Conservation (phyloP, 2,329 filamentous ascomycete species). For the Stachybotrys echinatus region DNA sequence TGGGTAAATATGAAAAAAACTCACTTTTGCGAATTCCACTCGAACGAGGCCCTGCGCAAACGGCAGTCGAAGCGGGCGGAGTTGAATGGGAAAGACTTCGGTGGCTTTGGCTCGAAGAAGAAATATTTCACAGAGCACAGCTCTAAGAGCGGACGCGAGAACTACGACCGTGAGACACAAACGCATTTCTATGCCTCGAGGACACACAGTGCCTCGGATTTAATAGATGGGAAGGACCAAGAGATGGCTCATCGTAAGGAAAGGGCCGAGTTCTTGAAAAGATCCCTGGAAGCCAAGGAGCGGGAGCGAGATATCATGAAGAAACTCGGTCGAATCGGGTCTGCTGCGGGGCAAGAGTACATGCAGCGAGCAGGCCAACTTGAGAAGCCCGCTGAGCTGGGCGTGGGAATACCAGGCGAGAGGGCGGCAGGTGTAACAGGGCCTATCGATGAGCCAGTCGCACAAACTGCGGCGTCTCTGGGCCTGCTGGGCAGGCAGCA, state of each 20-base stretch:
- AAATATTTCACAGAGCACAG: neutral
- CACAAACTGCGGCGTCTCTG: conserved; percentile 35
- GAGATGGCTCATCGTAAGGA: conserved; percentile 54
- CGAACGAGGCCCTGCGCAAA: conserved; percentile 74
- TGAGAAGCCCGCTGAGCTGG: neutral
- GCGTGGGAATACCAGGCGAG: neutral
- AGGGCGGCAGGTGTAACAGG: conserved; percentile 9
- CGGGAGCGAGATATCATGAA: conserved; percentile 68
- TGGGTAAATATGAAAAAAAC: conserved; percentile 91
- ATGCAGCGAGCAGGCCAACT: conserved; percentile 41
- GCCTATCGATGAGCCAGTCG: conserved; percentile 19
- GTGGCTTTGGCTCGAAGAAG: conserved; percentile 9
- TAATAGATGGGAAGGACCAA: conserved; percentile 61
- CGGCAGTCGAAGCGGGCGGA: conserved; percentile 64
- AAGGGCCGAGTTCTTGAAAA: conserved; percentile 60
- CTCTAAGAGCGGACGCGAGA: conserved; percentile 12
- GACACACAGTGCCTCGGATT: conserved; percentile 48
- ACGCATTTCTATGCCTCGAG: conserved; percentile 49
- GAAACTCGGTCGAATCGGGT: conserved; percentile 59
- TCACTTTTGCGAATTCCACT: conserved; percentile 88
- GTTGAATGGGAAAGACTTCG: conserved; percentile 63
- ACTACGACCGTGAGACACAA: conserved; percentile 55
- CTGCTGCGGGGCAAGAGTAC: conserved; percentile 65
- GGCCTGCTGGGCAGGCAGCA: conserved; percentile 28
- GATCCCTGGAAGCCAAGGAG: conserved; percentile 60